phyloP scores from a whole-genome alignment of 2,329 filamentous ascomycete genomes.

The Dothiorella sarmentorum region DNA sequence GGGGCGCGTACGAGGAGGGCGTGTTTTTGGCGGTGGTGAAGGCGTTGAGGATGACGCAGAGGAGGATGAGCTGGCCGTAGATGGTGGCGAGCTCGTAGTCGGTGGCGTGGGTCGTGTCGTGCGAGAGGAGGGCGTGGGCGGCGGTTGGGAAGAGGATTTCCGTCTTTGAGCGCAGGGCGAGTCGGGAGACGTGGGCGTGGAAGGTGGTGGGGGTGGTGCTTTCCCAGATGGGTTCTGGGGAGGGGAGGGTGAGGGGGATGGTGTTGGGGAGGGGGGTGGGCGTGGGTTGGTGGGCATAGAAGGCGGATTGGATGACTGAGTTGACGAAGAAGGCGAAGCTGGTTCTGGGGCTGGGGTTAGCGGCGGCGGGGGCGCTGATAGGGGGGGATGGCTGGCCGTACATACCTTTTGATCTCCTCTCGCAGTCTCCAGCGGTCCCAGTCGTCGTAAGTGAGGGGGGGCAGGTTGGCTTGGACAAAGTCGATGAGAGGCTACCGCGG shows the following conservation, averaged over 20 bases:
- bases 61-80: slow-evolving; percentile 14
- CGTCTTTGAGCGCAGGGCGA: not conserved
- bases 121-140: slow-evolving; percentile 9
- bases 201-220: not conserved
- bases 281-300: not conserved
- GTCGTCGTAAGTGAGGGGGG: slow-evolving; percentile 4
- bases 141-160: slow-evolving; percentile 17
- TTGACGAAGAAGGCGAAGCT: slow-evolving; percentile 8
- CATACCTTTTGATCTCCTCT: slow-evolving; percentile 15
- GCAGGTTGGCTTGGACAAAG: not conserved
- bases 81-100: slow-evolving; percentile 17
- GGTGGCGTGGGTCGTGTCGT: slow-evolving; percentile 12
- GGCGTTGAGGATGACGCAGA: slow-evolving; percentile 13
- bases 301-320: not conserved
- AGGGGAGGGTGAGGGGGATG: slow-evolving; percentile 1
- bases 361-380: no score
- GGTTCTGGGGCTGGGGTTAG: not conserved
- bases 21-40: slow-evolving; percentile 4
- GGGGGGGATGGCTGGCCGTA: no score
- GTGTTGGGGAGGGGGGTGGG: not conserved
- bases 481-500: not conserved
- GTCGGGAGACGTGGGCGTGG: not conserved
- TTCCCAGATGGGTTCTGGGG: slow-evolving; percentile 13
- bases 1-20: slow-evolving; percentile 4
- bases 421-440: slow-evolving; percentile 1